phyloP scores from a whole-genome alignment of 306 rosid genomes.

The Oxytropis ochrocephala region DNA sequence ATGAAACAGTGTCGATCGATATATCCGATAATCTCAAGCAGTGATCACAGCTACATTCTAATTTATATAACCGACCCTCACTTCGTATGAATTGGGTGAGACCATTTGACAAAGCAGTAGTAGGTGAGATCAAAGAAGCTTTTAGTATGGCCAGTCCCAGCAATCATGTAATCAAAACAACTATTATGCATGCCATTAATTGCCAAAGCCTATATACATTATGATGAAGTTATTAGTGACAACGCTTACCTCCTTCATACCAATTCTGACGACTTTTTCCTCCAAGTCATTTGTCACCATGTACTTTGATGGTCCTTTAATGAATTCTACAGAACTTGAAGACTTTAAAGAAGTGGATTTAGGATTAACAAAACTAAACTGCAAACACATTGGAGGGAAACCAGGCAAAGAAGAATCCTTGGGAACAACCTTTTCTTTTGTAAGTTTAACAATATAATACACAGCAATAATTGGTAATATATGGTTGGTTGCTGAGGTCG shows the following conservation, averaged over 20 bases:
- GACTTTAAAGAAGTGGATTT: too few relatives aligned
- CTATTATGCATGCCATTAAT: too few relatives aligned
- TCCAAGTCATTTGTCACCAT: slow-evolving; percentile 27
- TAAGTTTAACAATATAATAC: background rate
- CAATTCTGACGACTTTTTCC: slow-evolving; percentile 3
- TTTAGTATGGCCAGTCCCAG: background rate
- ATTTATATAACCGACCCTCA: too few relatives aligned
- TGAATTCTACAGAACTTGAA: background rate
- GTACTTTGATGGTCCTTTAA: background rate
- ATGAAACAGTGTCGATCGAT: too few relatives aligned
- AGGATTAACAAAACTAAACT: too few relatives aligned
- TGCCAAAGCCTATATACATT: too few relatives aligned
- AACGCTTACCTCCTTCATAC: slow-evolving; percentile 4
- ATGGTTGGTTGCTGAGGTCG: background rate
- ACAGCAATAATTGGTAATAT: background rate
- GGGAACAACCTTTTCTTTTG: background rate
- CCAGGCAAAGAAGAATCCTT: too few relatives aligned
- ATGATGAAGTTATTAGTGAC: background rate
- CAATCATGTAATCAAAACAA: background rate
- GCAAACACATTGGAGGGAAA: too few relatives aligned
- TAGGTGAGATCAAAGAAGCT: too few relatives aligned
- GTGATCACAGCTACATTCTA: too few relatives aligned
- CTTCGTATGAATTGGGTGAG: background rate
- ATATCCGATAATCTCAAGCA: too few relatives aligned
- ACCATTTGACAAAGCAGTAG: too few relatives aligned